Evolutionary conservation across 2,329 filamentous ascomycete genomes (phyloP), one percentile per base, ranked within the genome.

Genomic region (Trichoderma lentiforme): DNA sequence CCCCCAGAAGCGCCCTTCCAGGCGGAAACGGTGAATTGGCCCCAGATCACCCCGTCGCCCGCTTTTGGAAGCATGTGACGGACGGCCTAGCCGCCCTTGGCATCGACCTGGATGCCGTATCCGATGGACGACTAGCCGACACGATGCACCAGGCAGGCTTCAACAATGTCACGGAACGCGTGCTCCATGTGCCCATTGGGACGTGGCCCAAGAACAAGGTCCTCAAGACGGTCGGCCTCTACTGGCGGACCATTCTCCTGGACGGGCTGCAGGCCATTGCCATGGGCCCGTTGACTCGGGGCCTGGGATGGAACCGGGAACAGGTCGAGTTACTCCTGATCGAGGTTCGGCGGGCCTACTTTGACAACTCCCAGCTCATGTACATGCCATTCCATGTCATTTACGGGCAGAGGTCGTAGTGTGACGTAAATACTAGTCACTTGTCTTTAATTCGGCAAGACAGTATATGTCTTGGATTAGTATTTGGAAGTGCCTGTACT

Each of bases 371-470:
- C 71, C 79, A 79, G 74, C 82, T 85, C 75, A 80, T 83, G 81
- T 88, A 87, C 73, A 89, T 89, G 87, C 86, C 86, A 9, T 80
- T 88, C 74, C 84, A 87, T 76, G 82, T 88, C 66, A 80, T 88
- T 14, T 88, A 86, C 74, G 87, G 83, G 18, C 87, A 89, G 77
- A 88, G 85, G 77, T 85, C 87, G 39, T 64, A 73, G 43, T 75
- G 73, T 64, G 61, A 53, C 32, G 39, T 65, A 14, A 15, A 43
- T 43, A 39, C 36, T 36, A 36, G 32, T 65, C 21, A 28, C 11
- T 47, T 65, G 30, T 65, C 30, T 65, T 24, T 8, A 18, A 43
- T 7, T 21, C 2, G 51, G 62, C 43, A 21, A 14, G 14, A 53
- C 7, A 43, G 39, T 21, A 53, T 65, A 18, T 8, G 30, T 53